Evolutionary conservation across 2,329 filamentous ascomycete genomes (phyloP), one percentile per base, ranked within the genome.

Genomic region (Coniochaeta ligniaria): DNA sequence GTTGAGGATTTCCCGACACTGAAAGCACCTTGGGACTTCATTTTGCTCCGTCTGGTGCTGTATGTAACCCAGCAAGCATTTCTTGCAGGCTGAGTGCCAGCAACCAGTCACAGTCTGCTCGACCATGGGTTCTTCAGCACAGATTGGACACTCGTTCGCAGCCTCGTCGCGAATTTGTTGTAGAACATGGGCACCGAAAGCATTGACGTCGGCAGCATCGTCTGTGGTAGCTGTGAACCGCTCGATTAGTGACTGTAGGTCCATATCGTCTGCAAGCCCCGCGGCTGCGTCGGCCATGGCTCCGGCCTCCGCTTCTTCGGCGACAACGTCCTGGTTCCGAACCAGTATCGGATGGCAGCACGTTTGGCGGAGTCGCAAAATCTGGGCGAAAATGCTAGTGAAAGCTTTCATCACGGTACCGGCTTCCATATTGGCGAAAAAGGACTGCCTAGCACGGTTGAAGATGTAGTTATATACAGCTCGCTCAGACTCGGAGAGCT

Each of bases 71-170:
- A 96, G 78, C n/a, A 98, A 77, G 68, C 95, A 99, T 63, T 91
- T 89, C 74, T 95, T 96, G 78, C 95, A 99, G 0, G 95, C 93
- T 36, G 91, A 96, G 73, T 99, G 95, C 92, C 95, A 99, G 75
- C 95, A 99, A 0, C 92, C 91, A 0, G 95, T 98, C 1, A 99
- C 95, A 0, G 90, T 89, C 70, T 96, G 94, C 59, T 97, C 90
- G 45, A 91, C 84, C 92, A 98, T 98, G 3, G 93, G 92, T 72
- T 98, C 95, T 72, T 98, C 94, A 4, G 91, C 86, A 74, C 95
- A 99, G 59, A 99, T 90, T 0, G 95, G 94, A 68, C 95, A 99
- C 76, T 99, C 95, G 63, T 89, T 89, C 62, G 89, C 85, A 0
- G 90, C 87, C 69, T 98, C 94, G 60, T 91, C 90, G 65, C 96